A percentile compares a stretch with the other conserved stretches of the same genome.
These are phyloP conservation scores for Pichia ethanolica DNA, from an alignment of 805 yeast genomes.

Conservation along the genomic window DNA sequence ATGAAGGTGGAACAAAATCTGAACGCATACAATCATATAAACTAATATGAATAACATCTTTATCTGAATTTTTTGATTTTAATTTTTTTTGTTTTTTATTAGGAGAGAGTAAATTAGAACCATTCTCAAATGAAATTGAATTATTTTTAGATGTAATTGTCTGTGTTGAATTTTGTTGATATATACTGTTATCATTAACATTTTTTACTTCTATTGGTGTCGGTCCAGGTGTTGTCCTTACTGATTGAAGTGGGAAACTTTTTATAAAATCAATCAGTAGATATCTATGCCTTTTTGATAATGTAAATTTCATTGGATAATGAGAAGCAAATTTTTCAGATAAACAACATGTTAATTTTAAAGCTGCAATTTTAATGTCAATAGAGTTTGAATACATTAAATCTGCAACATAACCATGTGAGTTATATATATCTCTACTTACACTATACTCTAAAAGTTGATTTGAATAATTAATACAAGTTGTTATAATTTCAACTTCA, in stretches of 20 bases:
- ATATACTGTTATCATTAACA: neutral
- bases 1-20: constrained; percentile 36
- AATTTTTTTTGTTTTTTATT: constrained; percentile 10
- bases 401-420: constrained; percentile 51
- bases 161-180: constrained; percentile 16
- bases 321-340: constrained; percentile 52
- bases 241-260: constrained; percentile 31
- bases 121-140: constrained; percentile 1
- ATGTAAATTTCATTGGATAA: constrained; percentile 34
- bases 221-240: constrained; percentile 23
- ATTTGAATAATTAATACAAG: constrained; percentile 55
- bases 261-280: constrained; percentile 44
- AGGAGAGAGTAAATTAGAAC: neutral
- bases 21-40: constrained; percentile 26
- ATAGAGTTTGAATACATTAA: constrained; percentile 55
- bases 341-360: constrained; percentile 44
- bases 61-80: constrained; percentile 5
- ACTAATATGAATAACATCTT: constrained; percentile 18
- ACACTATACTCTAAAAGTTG: constrained; percentile 61
- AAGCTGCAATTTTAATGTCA: constrained; percentile 49
- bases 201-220: constrained; percentile 11
- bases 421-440: constrained; percentile 60
- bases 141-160: constrained; percentile 4
- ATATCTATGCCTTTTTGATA: constrained; percentile 37
- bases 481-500: constrained; percentile 42